Percentiles rank a stretch among this genome's conserved stretches.
These are phyloP conservation scores for Leishmania amazonensis DNA, from an alignment of 208 protist species.

Conservation along the genomic window DNA sequence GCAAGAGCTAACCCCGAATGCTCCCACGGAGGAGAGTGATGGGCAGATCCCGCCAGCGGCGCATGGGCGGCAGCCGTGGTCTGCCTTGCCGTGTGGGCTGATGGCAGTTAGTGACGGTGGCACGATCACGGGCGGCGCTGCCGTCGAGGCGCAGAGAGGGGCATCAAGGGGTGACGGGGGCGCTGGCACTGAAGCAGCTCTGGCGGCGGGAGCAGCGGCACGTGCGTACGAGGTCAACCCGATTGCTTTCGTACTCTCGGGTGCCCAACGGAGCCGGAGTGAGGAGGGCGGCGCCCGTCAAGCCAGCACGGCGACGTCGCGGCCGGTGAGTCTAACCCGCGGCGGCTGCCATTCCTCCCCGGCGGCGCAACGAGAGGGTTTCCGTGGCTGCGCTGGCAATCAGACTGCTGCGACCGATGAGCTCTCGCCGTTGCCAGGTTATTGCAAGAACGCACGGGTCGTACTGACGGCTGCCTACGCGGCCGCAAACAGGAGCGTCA, in stretches of 20 bases:
- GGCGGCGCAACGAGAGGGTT: background rate
- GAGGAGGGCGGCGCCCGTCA: background rate
- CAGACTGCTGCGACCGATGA: background rate
- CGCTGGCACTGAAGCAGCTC: background rate
- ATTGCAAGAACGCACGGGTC: background rate
- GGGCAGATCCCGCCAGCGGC: background rate
- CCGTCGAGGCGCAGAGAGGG: background rate
- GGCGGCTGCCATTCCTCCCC: background rate
- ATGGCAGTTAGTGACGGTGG: background rate
- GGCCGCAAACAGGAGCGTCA: conserved; percentile 2
- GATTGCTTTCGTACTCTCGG: conserved; percentile 16
- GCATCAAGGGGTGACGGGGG: too few relatives aligned
- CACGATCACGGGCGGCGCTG: background rate
- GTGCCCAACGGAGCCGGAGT: background rate
- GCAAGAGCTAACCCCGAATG: background rate
- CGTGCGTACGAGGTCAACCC: conserved; percentile 4
- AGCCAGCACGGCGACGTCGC: background rate
- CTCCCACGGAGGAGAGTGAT: background rate
- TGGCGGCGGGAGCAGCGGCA: background rate
- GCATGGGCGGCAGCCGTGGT: background rate
- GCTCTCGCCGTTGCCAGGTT: background rate
- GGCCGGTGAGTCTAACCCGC: background rate
- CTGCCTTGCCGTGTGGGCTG: background rate
- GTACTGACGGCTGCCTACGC: conserved; percentile 5
- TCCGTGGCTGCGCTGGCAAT: background rate